These are phyloP conservation scores for Scenedesmus sp. DNA, from an alignment of 163 green algal genomes.

Conservation along the genomic window DNA sequence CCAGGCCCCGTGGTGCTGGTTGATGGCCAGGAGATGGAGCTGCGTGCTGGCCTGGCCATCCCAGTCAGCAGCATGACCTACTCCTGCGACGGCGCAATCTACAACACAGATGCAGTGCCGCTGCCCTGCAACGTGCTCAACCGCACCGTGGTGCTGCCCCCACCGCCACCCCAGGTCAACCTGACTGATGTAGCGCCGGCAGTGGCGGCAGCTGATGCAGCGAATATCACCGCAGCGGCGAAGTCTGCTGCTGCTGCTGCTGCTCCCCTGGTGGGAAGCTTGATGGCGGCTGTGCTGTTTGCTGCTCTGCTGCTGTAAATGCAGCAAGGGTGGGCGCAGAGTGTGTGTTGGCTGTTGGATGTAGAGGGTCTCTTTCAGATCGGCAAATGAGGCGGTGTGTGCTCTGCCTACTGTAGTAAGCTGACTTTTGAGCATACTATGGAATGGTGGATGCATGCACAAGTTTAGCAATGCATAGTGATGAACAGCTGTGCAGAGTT, in stretches of 20 bases:
- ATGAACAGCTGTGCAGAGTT: neutral
- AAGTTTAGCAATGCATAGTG: neutral
- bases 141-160: conserved; percentile 4
- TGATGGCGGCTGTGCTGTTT: neutral
- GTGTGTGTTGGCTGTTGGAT: neutral
- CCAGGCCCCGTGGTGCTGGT: conserved; percentile 42
- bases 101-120: conserved; percentile 37
- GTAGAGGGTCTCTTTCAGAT: neutral
- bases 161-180: neutral
- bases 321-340: neutral
- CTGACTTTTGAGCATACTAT: neutral
- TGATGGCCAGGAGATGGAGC: conserved; percentile 42
- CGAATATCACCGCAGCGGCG: neutral
- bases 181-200: conserved; percentile 24
- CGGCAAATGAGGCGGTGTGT: neutral
- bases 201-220: neutral
- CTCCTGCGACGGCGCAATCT: conserved; percentile 47
- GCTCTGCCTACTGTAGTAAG: neutral
- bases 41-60: conserved; percentile 14
- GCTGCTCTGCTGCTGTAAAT: conserved; percentile 34
- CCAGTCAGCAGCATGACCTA: conserved; percentile 30
- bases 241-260: neutral
- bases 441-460: neutral
- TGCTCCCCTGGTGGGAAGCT: neutral
- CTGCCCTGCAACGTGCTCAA: conserved; percentile 55